Evolutionary conservation across 1,139 yeast species (phyloP).

Genomic region (Kurtzmaniella quercitrusa): DNA sequence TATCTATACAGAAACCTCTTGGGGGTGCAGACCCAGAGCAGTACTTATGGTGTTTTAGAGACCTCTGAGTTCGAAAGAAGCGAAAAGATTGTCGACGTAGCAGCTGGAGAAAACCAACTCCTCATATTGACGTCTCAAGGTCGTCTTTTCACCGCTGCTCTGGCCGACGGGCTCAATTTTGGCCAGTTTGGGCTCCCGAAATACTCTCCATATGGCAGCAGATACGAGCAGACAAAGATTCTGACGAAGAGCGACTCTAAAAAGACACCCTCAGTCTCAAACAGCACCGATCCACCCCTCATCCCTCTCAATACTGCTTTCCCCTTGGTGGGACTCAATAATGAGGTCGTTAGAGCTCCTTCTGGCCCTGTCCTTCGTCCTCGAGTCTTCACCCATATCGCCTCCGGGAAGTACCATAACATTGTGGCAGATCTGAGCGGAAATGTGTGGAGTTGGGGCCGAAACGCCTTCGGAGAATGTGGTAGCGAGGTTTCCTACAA

Average conservation of each 20-base stretch:
- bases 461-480: conserved; percentile 76
- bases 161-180: conserved; percentile 43
- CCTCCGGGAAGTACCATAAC: conserved; percentile 73
- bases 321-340: conserved; percentile 34
- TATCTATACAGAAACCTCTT: conserved; percentile 19
- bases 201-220: conserved; percentile 53
- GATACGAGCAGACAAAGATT: conserved; percentile 4
- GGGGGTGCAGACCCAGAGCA: conserved; percentile 15
- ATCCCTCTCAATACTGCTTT: conserved; percentile 26
- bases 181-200: conserved; percentile 86
- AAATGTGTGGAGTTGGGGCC: conserved; percentile 78
- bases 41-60: conserved; percentile 8
- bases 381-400: conserved; percentile 53
- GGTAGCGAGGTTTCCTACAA: conserved; percentile 66
- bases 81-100: conserved; percentile 48
- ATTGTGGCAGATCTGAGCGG: conserved; percentile 62
- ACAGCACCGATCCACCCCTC: no score
- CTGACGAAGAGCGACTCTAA: neutral
- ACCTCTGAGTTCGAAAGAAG: conserved; percentile 22
- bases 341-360: conserved; percentile 22
- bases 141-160: conserved; percentile 57
- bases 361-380: conserved; percentile 22
- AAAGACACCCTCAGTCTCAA: neutral
- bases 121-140: conserved; percentile 60
- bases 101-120: conserved; percentile 65